Base-by-base conservation (phyloP, 2,329 filamentous ascomycete species). In the Penicillium sp. region DNA sequence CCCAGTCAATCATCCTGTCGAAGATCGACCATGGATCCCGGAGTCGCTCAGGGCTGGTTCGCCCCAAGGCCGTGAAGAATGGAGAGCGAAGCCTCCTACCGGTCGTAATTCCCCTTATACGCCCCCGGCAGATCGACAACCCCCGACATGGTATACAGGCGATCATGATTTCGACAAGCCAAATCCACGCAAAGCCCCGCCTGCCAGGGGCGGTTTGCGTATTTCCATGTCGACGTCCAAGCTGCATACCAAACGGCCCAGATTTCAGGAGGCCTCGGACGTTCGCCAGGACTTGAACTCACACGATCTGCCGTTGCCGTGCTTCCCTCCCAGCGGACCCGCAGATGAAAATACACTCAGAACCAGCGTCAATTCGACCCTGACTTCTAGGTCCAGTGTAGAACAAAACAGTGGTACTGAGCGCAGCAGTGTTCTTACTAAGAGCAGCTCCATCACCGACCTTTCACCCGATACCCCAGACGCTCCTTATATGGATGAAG, bases 341-440 rank as follows among this genome's bases (percentile, higher is more conserved):
- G 47, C 64, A n/a, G 72, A 74, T 36, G 65, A 71, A 29, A 65
- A 67, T 46, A 59, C 61, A 6, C 68, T 80, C 23, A 77, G 84
- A 23, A 78, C 81, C 13, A 86, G 84, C 57, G 79, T 82, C 58
- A 79, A 83, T 49, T 87, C 84, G 3, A 80, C 77, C 24, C 72
- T 83, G 67, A 87, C 84, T 3, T 82, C 76, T 3, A 78, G 78
- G 49, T 86, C 83, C 15, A 85, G 82, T 64, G 72, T 79, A 38
- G 72, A 81, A 46, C 81, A 81, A 41, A 66, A 76, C 6, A 82
- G 81, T 57, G 81, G 81, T n/a, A 95, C 90, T 1, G 89, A 93
- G 66, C 82, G 89, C 56, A 95, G 89, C 70, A 96, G 91, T 66
- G 80, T 94, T 45, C 70, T 87, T 58, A 94, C 90, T 3, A 90